Conservation (phyloP, 106 monocot genomes). For the Posidonia australis region DNA sequence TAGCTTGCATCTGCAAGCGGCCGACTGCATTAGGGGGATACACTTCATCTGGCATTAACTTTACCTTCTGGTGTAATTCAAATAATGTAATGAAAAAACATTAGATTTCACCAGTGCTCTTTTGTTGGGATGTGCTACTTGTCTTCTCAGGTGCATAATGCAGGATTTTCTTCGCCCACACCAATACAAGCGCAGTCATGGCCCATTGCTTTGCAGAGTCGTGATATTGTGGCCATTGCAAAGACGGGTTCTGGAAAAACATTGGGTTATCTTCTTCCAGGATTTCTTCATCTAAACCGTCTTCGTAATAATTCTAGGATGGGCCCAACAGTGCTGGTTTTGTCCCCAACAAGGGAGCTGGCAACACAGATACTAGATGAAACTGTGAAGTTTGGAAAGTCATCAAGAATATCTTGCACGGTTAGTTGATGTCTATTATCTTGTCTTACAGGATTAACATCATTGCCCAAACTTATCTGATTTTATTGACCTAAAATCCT, state of each 20-base stretch:
- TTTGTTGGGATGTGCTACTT: background rate
- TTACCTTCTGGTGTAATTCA: slow-evolving; percentile 16
- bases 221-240: slow-evolving; percentile 87
- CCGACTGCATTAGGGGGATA: slow-evolving; percentile 6
- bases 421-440: slow-evolving; percentile 28
- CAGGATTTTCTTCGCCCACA: slow-evolving; percentile 74
- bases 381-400: slow-evolving; percentile 69
- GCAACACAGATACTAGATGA: slow-evolving; percentile 89
- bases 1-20: slow-evolving; percentile 21
- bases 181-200: slow-evolving; percentile 95
- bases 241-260: slow-evolving; percentile 99
- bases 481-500: background rate
- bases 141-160: slow-evolving; percentile 64
- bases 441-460: background rate
- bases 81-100: background rate
- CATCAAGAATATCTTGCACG: slow-evolving; percentile 82
- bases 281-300: slow-evolving; percentile 62
- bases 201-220: slow-evolving; percentile 75
- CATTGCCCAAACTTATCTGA: background rate
- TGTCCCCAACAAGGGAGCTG: slow-evolving; percentile 91
- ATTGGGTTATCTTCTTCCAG: slow-evolving; percentile 83
- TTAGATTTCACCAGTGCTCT: background rate
- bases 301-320: slow-evolving; percentile 45
- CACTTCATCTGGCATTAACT: slow-evolving; percentile 28
- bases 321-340: slow-evolving; percentile 82